A percentile compares a stretch with the other conserved stretches of the same genome.
phyloP scores from a whole-genome alignment of 805 yeast species.

The Cyberlindnera americana region DNA sequence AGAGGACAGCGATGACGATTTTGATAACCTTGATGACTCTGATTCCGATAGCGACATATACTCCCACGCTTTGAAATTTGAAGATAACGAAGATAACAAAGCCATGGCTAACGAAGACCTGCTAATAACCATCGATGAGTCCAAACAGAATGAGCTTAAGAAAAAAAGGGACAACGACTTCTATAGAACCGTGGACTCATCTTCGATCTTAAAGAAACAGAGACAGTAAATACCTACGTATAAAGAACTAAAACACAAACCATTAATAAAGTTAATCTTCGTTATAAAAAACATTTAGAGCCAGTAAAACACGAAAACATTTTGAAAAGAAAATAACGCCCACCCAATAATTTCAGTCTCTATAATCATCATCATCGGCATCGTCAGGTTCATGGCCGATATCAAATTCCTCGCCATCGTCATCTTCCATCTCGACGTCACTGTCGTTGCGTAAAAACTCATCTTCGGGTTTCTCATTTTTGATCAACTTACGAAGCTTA shows the following conservation, averaged over 20 bases:
- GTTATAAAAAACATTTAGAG: too few relatives aligned
- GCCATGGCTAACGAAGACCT: constrained; percentile 20
- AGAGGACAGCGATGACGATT: constrained; percentile 15
- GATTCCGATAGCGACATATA: constrained; percentile 22
- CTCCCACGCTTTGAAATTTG: constrained; percentile 20
- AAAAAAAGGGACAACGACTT: constrained; percentile 14
- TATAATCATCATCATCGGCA: constrained; percentile 18
- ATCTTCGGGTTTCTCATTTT: constrained; percentile 12
- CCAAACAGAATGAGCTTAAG: constrained; percentile 2
- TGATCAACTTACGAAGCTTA: constrained; percentile 13
- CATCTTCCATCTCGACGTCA: constrained; percentile 15
- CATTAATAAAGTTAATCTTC: too few relatives aligned
- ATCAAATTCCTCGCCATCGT: constrained; percentile 9
- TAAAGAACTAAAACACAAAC: too few relatives aligned
- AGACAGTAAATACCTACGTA: background rate
- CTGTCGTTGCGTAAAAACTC: constrained; percentile 16
- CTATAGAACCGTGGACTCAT: constrained; percentile 7
- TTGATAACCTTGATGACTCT: constrained; percentile 24
- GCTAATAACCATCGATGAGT: constrained; percentile 19
- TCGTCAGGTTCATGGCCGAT: constrained; percentile 14
- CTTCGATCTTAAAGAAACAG: background rate
- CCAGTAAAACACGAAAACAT: background rate
- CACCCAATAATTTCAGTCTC: constrained; percentile 3
- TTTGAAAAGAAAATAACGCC: background rate
- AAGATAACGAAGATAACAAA: constrained; percentile 13